These are phyloP conservation scores for Citrus mangshanensis DNA, from an alignment of 345 rosid species.

Conservation along the genomic window DNA sequence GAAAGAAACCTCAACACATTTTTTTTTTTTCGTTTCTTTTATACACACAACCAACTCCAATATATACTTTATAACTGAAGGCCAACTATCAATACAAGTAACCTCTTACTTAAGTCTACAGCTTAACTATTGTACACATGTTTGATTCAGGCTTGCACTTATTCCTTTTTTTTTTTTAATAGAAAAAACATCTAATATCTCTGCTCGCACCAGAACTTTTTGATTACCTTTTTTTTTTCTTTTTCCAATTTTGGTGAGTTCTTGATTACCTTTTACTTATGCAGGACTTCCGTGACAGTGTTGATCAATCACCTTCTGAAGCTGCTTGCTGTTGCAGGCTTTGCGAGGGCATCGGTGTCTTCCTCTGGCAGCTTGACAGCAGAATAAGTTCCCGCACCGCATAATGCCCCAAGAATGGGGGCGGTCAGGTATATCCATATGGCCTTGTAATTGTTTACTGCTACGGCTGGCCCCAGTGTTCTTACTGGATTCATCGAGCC, in stretches of 20 bases:
- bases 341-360: constrained; percentile 33
- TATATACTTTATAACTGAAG: background rate
- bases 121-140: background rate
- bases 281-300: background rate
- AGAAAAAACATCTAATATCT: background rate
- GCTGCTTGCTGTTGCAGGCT: constrained; percentile 40
- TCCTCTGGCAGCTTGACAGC: constrained; percentile 73
- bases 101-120: background rate
- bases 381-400: constrained; percentile 85
- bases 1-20: background rate
- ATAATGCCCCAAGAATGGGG: constrained; percentile 69
- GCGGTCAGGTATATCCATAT: constrained; percentile 91
- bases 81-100: background rate
- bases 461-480: constrained; percentile 85
- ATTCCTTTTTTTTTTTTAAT: background rate
- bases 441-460: constrained; percentile 74
- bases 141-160: background rate
- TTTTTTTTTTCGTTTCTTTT: too few relatives aligned
- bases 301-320: constrained; percentile 48
- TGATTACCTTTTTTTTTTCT: background rate
- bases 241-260: background rate
- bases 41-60: background rate
- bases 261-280: background rate
- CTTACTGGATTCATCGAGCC: constrained; percentile 92
- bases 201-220: background rate